Evolutionary conservation across 2,329 filamentous ascomycete species (phyloP), one percentile per base, ranked within the genome.

Genomic region (Aspergillus latus): DNA sequence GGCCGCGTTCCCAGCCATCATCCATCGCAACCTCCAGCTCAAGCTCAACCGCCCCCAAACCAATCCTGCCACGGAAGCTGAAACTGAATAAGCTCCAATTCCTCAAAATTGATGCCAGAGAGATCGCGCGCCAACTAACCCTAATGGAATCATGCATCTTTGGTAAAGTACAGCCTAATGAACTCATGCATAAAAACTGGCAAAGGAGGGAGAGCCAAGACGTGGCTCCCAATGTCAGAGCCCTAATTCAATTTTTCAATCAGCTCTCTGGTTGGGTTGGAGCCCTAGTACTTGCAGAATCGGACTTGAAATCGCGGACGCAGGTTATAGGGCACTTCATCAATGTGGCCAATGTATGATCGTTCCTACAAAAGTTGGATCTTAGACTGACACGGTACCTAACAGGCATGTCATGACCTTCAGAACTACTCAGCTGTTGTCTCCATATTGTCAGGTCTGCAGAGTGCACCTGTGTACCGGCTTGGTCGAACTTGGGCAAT

Each of bases 261-360:
- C 92, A 96, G 72, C 86, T 97, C 79, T 96, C 93, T 5, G 97
- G 97, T 70, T 97, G 92, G 92, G 92, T 97, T 32, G 92, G 92
- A 15, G 91, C 96, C 72, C 95, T 96, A 89, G 96, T 97, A 61
- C 75, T 97, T 56, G 91, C 88, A 0, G 92, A 97, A 74, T 84
- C 87, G 66, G 93, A 97, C 68, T 87, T 96, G 61, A 95, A 93
- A 79, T 92, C 93, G 73, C 84, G 93, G 64, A 91, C 96, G 15
- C 88, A 93, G 37, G 90, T 97, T 43, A 96, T 97, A 74, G 97
- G 96, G 73, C 92, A 97, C 74, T 96, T 97, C 75, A 89, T 97
- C 55, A 84, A 88, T 26, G 90, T 97, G 58, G 92, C 92, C 54
- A 92, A 96, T 77, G 90, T 94, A 80, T 10, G 58, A n/a, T 2